phyloP scores from a whole-genome alignment of 257 asterid genomes.

The Przewalskia tangutica region DNA sequence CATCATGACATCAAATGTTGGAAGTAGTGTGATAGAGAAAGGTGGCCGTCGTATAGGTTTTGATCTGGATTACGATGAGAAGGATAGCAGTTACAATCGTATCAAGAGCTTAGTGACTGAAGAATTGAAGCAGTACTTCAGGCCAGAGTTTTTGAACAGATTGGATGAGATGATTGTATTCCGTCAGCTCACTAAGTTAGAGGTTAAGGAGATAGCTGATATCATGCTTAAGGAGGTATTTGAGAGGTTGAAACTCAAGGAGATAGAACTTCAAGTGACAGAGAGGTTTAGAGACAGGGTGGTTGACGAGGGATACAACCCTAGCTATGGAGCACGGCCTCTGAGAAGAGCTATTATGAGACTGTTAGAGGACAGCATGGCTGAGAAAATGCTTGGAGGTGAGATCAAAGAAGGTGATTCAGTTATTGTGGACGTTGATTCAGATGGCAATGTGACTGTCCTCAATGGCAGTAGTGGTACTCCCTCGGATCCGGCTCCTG shows the following conservation, averaged over 20 bases:
- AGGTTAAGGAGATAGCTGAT: slow-evolving; percentile 45
- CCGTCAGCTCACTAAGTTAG: slow-evolving; percentile 33
- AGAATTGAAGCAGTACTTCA: slow-evolving; percentile 35
- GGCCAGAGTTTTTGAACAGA: slow-evolving; percentile 57
- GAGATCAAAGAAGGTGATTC: slow-evolving; percentile 32
- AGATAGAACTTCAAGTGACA: slow-evolving; percentile 31
- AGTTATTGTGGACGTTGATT: slow-evolving; percentile 40
- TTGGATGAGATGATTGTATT: slow-evolving; percentile 53
- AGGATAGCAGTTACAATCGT: slow-evolving; percentile 33
- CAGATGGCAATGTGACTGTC: slow-evolving; percentile 38
- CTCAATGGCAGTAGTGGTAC: slow-evolving; percentile 29
- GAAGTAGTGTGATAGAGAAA: slow-evolving; percentile 34
- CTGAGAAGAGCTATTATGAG: slow-evolving; percentile 49
- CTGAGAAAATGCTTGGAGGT: slow-evolving; percentile 42
- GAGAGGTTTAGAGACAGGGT: slow-evolving; percentile 35
- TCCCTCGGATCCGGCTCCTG: slow-evolving; percentile 22
- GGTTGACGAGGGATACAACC: slow-evolving; percentile 40
- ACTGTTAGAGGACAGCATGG: slow-evolving; percentile 50
- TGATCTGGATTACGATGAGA: slow-evolving; percentile 36
- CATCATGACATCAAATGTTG: slow-evolving; percentile 58
- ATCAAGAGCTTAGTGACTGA: slow-evolving; percentile 30
- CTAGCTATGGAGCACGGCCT: slow-evolving; percentile 55
- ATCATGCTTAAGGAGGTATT: slow-evolving; percentile 40
- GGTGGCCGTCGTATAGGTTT: slow-evolving; percentile 39
- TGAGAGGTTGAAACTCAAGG: slow-evolving; percentile 26